These are phyloP conservation scores for Cucurbitaria berberidis DNA, from an alignment of 2,329 filamentous ascomycete species.

Conservation along the genomic window DNA sequence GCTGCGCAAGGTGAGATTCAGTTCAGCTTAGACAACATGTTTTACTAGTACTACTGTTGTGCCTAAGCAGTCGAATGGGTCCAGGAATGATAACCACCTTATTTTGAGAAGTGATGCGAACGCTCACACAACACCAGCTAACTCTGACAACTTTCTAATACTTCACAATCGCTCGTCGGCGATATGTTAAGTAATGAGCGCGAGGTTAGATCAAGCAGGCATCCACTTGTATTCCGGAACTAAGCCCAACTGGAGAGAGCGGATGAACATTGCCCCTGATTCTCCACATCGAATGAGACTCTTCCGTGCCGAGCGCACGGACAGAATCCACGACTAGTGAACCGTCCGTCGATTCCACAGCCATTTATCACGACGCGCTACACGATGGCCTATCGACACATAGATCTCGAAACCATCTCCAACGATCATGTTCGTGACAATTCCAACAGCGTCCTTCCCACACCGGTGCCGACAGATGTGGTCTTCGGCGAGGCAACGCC, in stretches of 20 bases:
- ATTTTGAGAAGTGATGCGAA: no score
- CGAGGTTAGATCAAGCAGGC: background rate
- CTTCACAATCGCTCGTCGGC: no score
- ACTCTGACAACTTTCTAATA: no score
- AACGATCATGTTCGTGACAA: background rate
- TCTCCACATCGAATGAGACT: background rate
- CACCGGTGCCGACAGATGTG: background rate
- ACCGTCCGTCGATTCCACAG: background rate
- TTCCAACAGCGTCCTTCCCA: background rate
- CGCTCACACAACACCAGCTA: no score
- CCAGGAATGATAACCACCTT: no score
- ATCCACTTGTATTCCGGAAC: background rate
- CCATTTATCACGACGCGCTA: background rate
- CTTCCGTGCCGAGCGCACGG: background rate
- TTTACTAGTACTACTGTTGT: no score
- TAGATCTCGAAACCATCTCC: background rate
- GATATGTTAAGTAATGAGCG: no score
- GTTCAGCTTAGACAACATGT: no score
- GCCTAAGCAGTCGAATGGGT: no score
- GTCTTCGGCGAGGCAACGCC: conserved; percentile 6
- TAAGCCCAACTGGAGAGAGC: background rate
- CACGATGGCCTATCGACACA: background rate
- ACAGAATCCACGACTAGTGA: background rate
- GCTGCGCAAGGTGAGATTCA: no score
- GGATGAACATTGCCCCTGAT: background rate